Base-by-base conservation (phyloP, 2,329 filamentous ascomycete genomes). In the Colletotrichum somersetense region DNA sequence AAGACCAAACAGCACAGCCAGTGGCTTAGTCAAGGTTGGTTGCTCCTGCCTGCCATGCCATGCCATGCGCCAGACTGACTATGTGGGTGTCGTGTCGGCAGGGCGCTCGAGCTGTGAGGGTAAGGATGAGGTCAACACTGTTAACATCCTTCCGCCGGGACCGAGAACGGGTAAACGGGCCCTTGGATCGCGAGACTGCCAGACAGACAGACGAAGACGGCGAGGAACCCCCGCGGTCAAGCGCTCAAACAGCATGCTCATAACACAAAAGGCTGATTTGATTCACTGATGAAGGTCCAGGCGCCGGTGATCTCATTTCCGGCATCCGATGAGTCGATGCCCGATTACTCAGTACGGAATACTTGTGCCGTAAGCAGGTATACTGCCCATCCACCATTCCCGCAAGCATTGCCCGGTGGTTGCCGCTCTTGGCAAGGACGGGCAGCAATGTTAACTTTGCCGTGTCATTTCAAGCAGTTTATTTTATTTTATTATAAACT, bases 381-480 rank as follows among this genome's bases (percentile, higher is more conserved):
- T 50, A 48, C 40, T 62, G 57, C 48, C 26, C 44, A 30, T 30
- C 30, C 30, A 30, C 30, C 30, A 57, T 62, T 53, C 42, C 20
- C 20, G 30, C 69, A 72, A 66, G 61, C 70, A 72, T 65, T 40
- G 23, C 70, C 70, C 48, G 48, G 66, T 42, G 8, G 55, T 38
- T 6, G 20, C 40, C 11, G 23, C 48, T 30, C 20, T 23, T 64
- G 16, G 48, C 30, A 20, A 23, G 20, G n/a, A 69, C 16, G 11
- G 11, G 18, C 44, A 55, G 56, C 62, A 61, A 26, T 59, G 62
- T 55, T 57, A 40, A 38, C 40, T 38, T 70, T 61, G 53, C 55
- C 33, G 57, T 64, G 70, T 61, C 70, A 72, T 62, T 55, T 40
- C 70, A 30, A 69, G 62, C 20, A n/a, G 5, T 23, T 48, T 30